Conservation (phyloP, 257 asterid genomes). For the Pogostemon cablin region DNA sequence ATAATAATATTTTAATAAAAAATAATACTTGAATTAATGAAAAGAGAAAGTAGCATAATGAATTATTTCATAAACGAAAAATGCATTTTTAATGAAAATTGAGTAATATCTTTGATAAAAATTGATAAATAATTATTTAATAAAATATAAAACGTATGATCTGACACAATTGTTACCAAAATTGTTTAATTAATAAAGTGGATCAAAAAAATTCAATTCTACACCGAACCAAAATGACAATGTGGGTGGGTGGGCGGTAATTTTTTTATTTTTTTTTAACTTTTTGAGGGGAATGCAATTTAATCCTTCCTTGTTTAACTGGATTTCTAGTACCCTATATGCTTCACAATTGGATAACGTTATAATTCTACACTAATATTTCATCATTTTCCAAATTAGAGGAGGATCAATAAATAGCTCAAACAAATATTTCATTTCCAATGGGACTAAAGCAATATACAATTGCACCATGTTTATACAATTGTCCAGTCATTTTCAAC, state of each 20-base stretch:
- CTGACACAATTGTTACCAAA: too few relatives aligned
- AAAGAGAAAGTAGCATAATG: not conserved
- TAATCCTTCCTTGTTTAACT: constrained; percentile 1
- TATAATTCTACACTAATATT: constrained; percentile 1
- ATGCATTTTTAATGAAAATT: too few relatives aligned
- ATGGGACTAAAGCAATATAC: constrained; percentile 36
- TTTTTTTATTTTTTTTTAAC: too few relatives aligned
- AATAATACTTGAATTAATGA: not conserved
- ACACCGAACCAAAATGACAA: not conserved
- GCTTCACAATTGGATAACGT: constrained; percentile 4
- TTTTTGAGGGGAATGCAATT: not conserved
- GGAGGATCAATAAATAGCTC: constrained; percentile 26
- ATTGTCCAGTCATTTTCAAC: constrained; percentile 82
- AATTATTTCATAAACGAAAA: too few relatives aligned
- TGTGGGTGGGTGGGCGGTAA: too few relatives aligned
- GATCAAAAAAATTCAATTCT: too few relatives aligned
- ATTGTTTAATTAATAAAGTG: too few relatives aligned
- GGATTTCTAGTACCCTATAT: constrained; percentile 12
- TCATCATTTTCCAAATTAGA: not conserved
- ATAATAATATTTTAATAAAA: too few relatives aligned
- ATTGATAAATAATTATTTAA: too few relatives aligned
- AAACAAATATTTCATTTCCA: constrained; percentile 2
- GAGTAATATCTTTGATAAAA: too few relatives aligned
- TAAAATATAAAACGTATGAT: too few relatives aligned
- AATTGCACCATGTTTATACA: constrained; percentile 43